Base-by-base conservation (phyloP, 768 basidiomycete species). In the Trametes gibbosa region DNA sequence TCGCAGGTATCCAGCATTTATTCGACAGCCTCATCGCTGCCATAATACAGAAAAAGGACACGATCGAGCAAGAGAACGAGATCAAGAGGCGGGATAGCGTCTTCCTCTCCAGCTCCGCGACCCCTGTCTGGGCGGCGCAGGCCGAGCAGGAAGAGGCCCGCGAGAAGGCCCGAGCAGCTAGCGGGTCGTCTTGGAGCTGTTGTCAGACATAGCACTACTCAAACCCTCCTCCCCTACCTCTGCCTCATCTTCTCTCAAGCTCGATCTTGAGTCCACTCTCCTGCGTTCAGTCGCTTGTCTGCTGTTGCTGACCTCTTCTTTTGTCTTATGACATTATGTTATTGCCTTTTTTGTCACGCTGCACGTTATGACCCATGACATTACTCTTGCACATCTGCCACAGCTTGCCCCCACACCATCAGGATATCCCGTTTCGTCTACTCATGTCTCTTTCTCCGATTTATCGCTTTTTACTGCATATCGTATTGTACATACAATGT, bases 41-140 rank as follows among this genome's bases (percentile, higher is more conserved):
- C 32, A 92, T 97, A 69, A 90, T 96, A 58, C 72, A 80, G 63
- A 81, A 82, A 66, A 89, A 89, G 71, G 90, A 90, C 67, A 74
- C 75, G 50, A 93, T 95, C 65, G 92, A 95, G 72, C 78, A 77
- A 64, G 90, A 94, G 69, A 90, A 92, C 66, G 85, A 88, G 65
- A 70, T 87, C 56, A 84, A 87, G 74, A 87, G 86, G 69, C 84
- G 90, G 53, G 89, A 95, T 69, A 94, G 92, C 72, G 87, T 97
- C 56, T 82, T 90, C 72, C 76, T 96, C 35, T 79, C 85, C 27
- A 79, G 81, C 55, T 70, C 79, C 39, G 79, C 76, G 56, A 79
- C 87, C 32, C 90, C 90, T 5, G 77, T 83, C 16, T 92, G 90
- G 90, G 81, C 84, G 49, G 87, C 86, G 13, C 87, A 90, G 69